Percentiles rank a stretch among this genome's conserved stretches.
Conservation (phyloP, 2,329 filamentous ascomycete genomes). For the Ophiostoma sp. region DNA sequence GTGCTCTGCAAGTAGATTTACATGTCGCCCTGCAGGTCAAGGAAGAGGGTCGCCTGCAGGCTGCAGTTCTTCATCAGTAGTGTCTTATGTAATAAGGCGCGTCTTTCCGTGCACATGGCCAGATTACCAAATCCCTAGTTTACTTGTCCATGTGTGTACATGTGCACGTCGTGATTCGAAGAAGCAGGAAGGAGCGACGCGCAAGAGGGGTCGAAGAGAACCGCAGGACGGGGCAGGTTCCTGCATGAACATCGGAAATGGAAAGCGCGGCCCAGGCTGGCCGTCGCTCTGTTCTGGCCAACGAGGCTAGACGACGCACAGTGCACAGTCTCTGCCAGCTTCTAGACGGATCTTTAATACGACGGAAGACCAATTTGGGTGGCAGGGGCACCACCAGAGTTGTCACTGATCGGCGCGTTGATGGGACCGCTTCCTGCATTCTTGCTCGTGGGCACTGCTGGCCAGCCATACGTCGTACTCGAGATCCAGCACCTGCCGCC, state of each 20-base stretch:
- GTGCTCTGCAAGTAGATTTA: neutral
- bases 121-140: no score
- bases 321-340: neutral
- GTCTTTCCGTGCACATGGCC: neutral
- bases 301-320: neutral
- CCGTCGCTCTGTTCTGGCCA: neutral
- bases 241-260: constrained; percentile 11
- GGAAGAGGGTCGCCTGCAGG: neutral
- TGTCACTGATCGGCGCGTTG: constrained; percentile 4
- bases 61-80: neutral
- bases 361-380: neutral
- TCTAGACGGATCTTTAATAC: neutral
- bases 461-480: neutral
- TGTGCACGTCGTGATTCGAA: neutral
- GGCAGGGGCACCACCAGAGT: neutral
- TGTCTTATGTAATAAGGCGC: neutral
- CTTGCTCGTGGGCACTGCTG: constrained; percentile 3
- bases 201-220: neutral
- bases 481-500: neutral
- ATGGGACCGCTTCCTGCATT: neutral
- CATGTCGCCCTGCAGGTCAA: neutral
- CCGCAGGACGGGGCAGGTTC: neutral
- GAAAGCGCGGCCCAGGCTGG: constrained; percentile 2
- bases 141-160: no score
- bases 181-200: constrained; percentile 10